phyloP scores from a whole-genome alignment of 306 rosid species.

The Cyclanthera cordifolia region DNA sequence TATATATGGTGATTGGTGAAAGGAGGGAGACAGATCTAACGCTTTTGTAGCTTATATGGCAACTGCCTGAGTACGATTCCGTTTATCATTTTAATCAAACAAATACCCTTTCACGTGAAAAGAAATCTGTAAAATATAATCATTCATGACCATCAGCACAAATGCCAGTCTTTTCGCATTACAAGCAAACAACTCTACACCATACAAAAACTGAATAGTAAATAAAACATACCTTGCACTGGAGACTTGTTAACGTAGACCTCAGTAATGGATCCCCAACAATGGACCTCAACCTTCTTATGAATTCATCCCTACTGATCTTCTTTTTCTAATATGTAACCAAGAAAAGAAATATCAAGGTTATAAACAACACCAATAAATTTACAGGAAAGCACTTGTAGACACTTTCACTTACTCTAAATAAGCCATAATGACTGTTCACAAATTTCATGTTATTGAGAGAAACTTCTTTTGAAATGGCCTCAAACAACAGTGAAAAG shows the following conservation, averaged over 20 bases:
- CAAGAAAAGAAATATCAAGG: slow-evolving; percentile 14
- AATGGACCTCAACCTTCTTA: slow-evolving; percentile 50
- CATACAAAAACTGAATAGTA: not conserved
- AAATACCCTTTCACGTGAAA: not conserved
- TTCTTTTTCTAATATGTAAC: slow-evolving; percentile 41
- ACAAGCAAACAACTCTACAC: not conserved
- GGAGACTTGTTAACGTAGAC: slow-evolving; percentile 38
- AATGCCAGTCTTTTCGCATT: not conserved
- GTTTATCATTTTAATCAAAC: not conserved
- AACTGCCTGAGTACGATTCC: not conserved
- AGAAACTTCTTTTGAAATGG: slow-evolving; percentile 43
- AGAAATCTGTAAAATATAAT: not conserved
- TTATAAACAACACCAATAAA: not conserved
- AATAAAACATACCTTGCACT: slow-evolving; percentile 34
- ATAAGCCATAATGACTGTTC: slow-evolving; percentile 30
- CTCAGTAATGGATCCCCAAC: slow-evolving; percentile 71
- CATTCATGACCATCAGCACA: not conserved
- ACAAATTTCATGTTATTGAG: slow-evolving; percentile 31
- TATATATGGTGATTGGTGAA: not conserved
- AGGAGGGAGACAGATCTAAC: not conserved
- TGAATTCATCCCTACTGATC: slow-evolving; percentile 51
- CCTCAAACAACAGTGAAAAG: slow-evolving; percentile 51
- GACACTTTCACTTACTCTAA: slow-evolving; percentile 36
- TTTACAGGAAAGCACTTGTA: not conserved
- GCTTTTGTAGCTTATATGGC: not conserved